Percentiles rank a stretch among this genome's conserved stretches.
phyloP scores from a whole-genome alignment of 1,139 yeast species.

The Ogataea hybrid region DNA sequence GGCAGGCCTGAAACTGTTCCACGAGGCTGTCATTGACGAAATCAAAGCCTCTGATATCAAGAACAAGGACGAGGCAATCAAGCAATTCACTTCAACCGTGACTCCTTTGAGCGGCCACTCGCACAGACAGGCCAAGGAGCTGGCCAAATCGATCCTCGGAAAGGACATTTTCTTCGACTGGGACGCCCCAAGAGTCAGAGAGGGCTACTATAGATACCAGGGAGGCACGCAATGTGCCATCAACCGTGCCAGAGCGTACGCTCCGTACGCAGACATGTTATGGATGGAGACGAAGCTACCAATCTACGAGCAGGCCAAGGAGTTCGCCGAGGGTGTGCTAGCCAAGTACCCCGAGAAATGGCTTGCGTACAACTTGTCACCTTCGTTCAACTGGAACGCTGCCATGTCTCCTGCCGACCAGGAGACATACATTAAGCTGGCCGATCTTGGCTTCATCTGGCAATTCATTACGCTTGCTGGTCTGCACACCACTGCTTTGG shows the following conservation, averaged over 20 bases:
- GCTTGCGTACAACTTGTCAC: constrained; percentile 94
- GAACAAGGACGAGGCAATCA: constrained; percentile 65
- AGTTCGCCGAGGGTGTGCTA: constrained; percentile 88
- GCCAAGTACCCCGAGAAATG: constrained; percentile 81
- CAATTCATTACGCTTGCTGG: constrained; percentile 98
- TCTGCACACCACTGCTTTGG: constrained; percentile 92
- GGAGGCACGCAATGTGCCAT: constrained; percentile 99
- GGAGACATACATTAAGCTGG: constrained; percentile 84
- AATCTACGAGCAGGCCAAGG: constrained; percentile 89
- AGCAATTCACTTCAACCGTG: constrained; percentile 65
- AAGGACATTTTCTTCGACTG: constrained; percentile 89
- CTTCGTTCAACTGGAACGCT: constrained; percentile 96
- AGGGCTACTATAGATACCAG: constrained; percentile 93
- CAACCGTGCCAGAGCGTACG: constrained; percentile 94
- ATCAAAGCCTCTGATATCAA: constrained; percentile 59
- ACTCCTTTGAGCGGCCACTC: constrained; percentile 76
- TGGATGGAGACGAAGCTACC: constrained; percentile 99
- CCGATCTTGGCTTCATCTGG: constrained; percentile 93
- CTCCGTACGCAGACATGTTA: constrained; percentile 92
- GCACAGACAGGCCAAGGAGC: constrained; percentile 72
- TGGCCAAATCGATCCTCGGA: constrained; percentile 78
- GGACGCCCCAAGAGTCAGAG: constrained; percentile 96
- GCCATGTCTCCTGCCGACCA: constrained; percentile 90
- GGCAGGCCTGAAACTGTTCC: constrained; percentile 86
- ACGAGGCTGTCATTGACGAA: constrained; percentile 87